Base-by-base conservation (phyloP, 768 basidiomycete genomes). In the Sporobolomyces pararoseus region DNA sequence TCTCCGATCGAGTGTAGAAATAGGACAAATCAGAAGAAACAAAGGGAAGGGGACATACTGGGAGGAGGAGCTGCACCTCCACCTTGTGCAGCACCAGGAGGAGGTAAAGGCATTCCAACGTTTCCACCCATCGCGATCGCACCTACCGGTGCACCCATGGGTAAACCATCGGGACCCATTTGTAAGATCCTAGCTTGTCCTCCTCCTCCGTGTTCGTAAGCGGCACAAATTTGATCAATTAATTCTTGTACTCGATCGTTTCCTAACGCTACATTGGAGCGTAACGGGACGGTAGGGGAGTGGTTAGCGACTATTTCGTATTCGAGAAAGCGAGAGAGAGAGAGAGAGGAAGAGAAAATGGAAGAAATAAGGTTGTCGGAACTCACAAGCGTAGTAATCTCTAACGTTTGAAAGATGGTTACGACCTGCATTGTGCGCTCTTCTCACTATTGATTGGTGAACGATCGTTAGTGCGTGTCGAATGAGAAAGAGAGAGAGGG, bases 221-320 rank as follows among this genome's bases (percentile, higher is more conserved):
- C 87, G 27, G 89, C 87, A 44, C 92, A 94, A 80, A 99, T 98
- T 80, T 95, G 91, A 84, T 99, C 95, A 79, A 99, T 98, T 79
- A 98, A 92, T 76, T 82, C 91, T 80, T 99, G 96, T 23, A 95
- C 94, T 80, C 95, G 95, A 84, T 98, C 94, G 80, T 97, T 92
- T 65, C 82, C 82, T 60, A 83, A 75, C 17, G 78, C 81, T 81
- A 73, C 74, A n/a, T 4, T n/a, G 39, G 44, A 32, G 14, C 31
- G 17, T 9, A 42, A 42, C 39, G 39, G 17, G n/a, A n/a, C n/a
- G 39, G 39, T 42, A 9, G 17, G 39, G 9, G 39, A 10, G 39
- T 42, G 39, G n/a, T n/a, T n/a, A n/a, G n/a, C n/a, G n/a, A n/a
- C n/a, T n/a, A n/a, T n/a, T n/a, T n/a, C n/a, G n/a, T n/a, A n/a